Percentiles rank a stretch among this genome's conserved stretches.
These are phyloP conservation scores for Rhizodiscina lignyota DNA, from an alignment of 495 filamentous ascomycete species.

Conservation along the genomic window DNA sequence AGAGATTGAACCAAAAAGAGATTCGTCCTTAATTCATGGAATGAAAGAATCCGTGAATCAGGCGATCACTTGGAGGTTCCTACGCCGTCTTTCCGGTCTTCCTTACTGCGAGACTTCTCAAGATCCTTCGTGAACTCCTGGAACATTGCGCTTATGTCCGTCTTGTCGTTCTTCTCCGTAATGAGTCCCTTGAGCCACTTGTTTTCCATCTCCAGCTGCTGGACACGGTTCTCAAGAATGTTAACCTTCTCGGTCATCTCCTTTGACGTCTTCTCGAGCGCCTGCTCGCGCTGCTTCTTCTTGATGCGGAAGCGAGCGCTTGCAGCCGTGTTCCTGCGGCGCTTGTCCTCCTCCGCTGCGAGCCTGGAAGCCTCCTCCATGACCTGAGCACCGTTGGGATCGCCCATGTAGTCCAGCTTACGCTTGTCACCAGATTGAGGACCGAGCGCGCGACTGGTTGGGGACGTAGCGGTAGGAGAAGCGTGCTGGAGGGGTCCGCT, in stretches of 20 bases:
- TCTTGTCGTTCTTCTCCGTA: conserved; percentile 71
- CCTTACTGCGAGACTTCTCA: too few species aligned
- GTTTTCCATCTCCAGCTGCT: conserved; percentile 86
- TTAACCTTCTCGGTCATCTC: conserved; percentile 77
- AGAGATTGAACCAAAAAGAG: too few species aligned
- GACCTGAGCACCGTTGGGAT: conserved; percentile 18
- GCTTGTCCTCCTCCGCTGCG: conserved; percentile 93
- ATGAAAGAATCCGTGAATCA: too few species aligned
- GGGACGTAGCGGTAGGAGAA: conserved; percentile 24
- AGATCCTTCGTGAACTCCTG: conserved; percentile 8
- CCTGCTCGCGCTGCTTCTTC: conserved; percentile 97
- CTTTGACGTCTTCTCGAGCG: conserved; percentile 76
- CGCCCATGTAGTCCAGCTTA: conserved; percentile 27
- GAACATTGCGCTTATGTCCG: conserved; percentile 8
- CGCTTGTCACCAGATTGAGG: conserved; percentile 31
- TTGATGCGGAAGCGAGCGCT: conserved; percentile 91
- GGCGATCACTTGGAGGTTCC: too few species aligned
- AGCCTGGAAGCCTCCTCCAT: conserved; percentile 55
- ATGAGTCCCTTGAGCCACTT: conserved; percentile 90
- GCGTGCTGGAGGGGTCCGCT: conserved; percentile 20
- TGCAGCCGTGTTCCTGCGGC: conserved; percentile 88
- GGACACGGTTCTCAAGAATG: conserved; percentile 63
- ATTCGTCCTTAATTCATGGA: too few species aligned
- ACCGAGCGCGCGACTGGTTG: conserved; percentile 8
- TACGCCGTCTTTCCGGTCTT: too few species aligned